Percentiles rank a stretch among this genome's conserved stretches.
Evolutionary conservation across 2,329 filamentous ascomycete species (phyloP).

Genomic region (Diaporthe batatas): DNA sequence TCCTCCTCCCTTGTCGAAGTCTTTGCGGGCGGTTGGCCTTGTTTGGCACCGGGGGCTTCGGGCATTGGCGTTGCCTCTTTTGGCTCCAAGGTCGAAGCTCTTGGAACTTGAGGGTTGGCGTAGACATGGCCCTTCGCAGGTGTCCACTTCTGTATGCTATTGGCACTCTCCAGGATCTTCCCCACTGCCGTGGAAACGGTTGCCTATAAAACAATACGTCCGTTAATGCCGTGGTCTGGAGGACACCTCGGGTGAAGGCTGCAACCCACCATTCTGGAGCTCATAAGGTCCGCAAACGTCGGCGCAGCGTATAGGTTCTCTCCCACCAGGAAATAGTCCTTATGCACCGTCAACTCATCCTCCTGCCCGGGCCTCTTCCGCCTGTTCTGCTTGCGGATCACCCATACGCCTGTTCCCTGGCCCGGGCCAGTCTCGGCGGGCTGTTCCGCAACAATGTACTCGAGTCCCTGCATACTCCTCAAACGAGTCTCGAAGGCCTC

Average conservation of each 20-base stretch:
- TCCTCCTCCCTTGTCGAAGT: slow-evolving; percentile 57
- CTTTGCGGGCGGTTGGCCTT: slow-evolving; percentile 47
- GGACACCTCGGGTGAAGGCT: too few relatives aligned
- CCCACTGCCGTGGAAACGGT: slow-evolving; percentile 68
- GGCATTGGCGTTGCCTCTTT: slow-evolving; percentile 64
- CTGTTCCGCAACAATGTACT: slow-evolving; percentile 76
- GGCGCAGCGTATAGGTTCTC: slow-evolving; percentile 78
- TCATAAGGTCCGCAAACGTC: slow-evolving; percentile 70
- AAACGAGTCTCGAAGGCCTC: slow-evolving; percentile 74
- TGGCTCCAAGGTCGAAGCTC: slow-evolving; percentile 54
- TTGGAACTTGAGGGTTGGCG: slow-evolving; percentile 53
- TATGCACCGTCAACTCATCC: slow-evolving; percentile 71
- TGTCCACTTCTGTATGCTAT: slow-evolving; percentile 66
- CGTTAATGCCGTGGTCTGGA: slow-evolving; percentile 18
- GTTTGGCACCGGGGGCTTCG: slow-evolving; percentile 50
- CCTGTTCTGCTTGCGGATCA: slow-evolving; percentile 76
- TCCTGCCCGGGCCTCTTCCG: slow-evolving; percentile 67
- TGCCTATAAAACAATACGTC: slow-evolving; percentile 54
- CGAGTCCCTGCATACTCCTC: slow-evolving; percentile 74
- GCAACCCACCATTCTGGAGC: slow-evolving; percentile 66
- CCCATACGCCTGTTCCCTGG: slow-evolving; percentile 75
- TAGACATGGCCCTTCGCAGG: slow-evolving; percentile 68
- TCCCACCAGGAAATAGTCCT: slow-evolving; percentile 74
- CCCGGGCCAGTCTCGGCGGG: slow-evolving; percentile 73
- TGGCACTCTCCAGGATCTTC: slow-evolving; percentile 64